Evolutionary conservation across 179 eudicot species (phyloP), one percentile per base, ranked within the genome.

Genomic region (Camellia oleifera): DNA sequence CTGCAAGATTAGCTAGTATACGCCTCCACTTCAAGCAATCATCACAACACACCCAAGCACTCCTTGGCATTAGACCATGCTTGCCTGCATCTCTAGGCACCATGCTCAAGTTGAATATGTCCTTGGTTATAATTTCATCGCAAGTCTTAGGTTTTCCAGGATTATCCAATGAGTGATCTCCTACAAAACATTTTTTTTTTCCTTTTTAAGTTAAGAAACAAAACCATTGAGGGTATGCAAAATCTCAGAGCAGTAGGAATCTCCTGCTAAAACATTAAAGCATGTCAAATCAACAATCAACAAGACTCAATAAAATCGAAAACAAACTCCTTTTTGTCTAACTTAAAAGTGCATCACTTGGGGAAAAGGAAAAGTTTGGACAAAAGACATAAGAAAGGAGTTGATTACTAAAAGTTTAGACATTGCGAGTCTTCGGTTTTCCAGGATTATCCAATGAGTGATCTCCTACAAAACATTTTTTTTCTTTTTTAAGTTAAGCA

Each of bases 21-120:
- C 99, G 92, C 82, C 99, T 94, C 99, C 99, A 96, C 82, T 97
- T 94, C 46, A 81, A 81, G 86, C 99, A 94, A 79, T 91, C 93
- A 70, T 97, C 99, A 83, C 98, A 97, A 75, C 91, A 85, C 74
- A 97, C 99, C 99, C 99, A 97, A 45, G 99, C 98, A 81, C 81
- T 86, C 71, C 88, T 88, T 2, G 89, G 88, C 17, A 83, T 82
- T 77, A 75, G 52, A 73, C 45, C 84, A 80, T 84, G 90, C 74
- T 80, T 70, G 52, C 44, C 83, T 46, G 42, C 77, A 56, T 63
- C 90, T 57, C 74, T 79, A 46, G 85, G 77, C 65, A 73, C 67
- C 77, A 76, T 75, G 62, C 78, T 82, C 74, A 67, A 44, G 83
- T 82, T 78, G 4, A 81, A 69, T 62, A 80, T 40, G 45, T 74